phyloP scores from a whole-genome alignment of 495 filamentous ascomycete species.

The Terfezia claveryi region DNA sequence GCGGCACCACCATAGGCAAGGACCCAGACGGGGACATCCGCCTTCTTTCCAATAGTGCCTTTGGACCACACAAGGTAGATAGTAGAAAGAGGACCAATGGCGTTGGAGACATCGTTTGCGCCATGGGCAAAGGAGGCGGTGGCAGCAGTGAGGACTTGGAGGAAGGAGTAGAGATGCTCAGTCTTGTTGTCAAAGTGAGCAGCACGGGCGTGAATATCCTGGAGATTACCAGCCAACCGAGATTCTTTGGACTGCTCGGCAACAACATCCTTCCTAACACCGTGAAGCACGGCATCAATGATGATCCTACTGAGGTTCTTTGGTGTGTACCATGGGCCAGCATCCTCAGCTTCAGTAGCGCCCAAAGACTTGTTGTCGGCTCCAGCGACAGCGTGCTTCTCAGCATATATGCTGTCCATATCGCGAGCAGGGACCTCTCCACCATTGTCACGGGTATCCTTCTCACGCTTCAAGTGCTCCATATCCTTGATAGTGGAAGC shows the following conservation, averaged over 20 bases:
- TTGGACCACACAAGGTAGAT: slow-evolving; percentile 45
- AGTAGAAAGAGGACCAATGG: slow-evolving; percentile 49
- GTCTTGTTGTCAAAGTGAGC: slow-evolving; percentile 51
- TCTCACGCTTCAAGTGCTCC: slow-evolving; percentile 3
- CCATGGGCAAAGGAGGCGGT: slow-evolving; percentile 62
- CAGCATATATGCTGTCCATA: slow-evolving; percentile 12
- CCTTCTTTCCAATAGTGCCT: slow-evolving; percentile 26
- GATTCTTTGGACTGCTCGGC: slow-evolving; percentile 24
- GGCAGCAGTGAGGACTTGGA: slow-evolving; percentile 52
- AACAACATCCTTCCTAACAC: slow-evolving; percentile 39
- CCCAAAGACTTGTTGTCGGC: slow-evolving; percentile 6
- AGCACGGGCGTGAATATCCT: slow-evolving; percentile 36
- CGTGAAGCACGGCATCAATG: slow-evolving; percentile 32
- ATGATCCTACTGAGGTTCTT: slow-evolving; percentile 25
- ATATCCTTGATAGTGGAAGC: slow-evolving; percentile 5
- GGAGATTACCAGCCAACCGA: slow-evolving; percentile 31
- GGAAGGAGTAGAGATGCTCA: slow-evolving; percentile 54
- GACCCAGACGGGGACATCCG: slow-evolving; percentile 44
- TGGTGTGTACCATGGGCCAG: slow-evolving; percentile 21
- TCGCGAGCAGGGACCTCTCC: slow-evolving; percentile 7
- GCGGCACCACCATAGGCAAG: slow-evolving; percentile 35
- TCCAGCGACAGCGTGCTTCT: slow-evolving; percentile 4
- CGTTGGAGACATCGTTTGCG: slow-evolving; percentile 60
- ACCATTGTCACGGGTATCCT: slow-evolving; percentile 10
- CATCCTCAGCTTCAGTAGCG: slow-evolving; percentile 10